A percentile compares a stretch with the other conserved stretches of the same genome.
Evolutionary conservation across 495 filamentous ascomycete genomes (phyloP).

Genomic region (Lasiosphaeriaceae sp.): DNA sequence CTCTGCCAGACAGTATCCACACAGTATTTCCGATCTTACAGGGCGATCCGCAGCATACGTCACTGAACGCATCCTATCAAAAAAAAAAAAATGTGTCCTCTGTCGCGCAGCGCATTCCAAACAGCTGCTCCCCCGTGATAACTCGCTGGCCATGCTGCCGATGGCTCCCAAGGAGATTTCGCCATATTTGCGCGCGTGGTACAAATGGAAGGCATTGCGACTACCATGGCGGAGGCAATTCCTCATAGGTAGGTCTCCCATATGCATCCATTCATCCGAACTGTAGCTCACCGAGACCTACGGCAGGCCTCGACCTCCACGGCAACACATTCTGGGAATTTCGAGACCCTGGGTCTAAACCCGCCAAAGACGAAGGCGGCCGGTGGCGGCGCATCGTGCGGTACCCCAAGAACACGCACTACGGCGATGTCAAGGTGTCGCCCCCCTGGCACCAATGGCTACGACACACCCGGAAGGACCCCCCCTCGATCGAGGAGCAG

Average conservation of each 20-base stretch:
- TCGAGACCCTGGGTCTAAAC: constrained; percentile 53
- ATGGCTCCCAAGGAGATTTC: constrained; percentile 18
- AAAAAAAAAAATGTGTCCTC: too few species aligned
- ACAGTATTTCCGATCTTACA: too few species aligned
- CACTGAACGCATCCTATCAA: too few species aligned
- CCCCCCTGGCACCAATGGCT: constrained; percentile 98
- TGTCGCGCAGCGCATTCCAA: too few species aligned
- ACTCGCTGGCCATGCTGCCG: not conserved
- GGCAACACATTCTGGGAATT: constrained; percentile 98
- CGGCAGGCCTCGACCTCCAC: constrained; percentile 71
- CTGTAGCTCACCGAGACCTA: too few species aligned
- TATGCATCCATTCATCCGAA: too few species aligned
- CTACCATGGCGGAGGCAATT: constrained; percentile 84
- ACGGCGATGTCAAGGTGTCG: constrained; percentile 56
- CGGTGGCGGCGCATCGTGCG: constrained; percentile 65
- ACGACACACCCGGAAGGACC: constrained; percentile 65
- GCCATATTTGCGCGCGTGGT: constrained; percentile 55
- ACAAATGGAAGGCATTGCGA: constrained; percentile 77
- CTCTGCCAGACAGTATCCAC: too few species aligned
- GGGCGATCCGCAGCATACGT: too few species aligned
- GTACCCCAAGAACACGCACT: constrained; percentile 56
- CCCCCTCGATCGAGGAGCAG: constrained; percentile 77
- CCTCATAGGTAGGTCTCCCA: constrained; percentile 70
- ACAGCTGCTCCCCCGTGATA: not conserved
- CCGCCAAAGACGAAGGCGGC: constrained; percentile 37